A percentile compares a stretch with the other conserved stretches of the same genome.
Conservation (phyloP, 2,329 filamentous ascomycete genomes). For the Diaporthe sp. region DNA sequence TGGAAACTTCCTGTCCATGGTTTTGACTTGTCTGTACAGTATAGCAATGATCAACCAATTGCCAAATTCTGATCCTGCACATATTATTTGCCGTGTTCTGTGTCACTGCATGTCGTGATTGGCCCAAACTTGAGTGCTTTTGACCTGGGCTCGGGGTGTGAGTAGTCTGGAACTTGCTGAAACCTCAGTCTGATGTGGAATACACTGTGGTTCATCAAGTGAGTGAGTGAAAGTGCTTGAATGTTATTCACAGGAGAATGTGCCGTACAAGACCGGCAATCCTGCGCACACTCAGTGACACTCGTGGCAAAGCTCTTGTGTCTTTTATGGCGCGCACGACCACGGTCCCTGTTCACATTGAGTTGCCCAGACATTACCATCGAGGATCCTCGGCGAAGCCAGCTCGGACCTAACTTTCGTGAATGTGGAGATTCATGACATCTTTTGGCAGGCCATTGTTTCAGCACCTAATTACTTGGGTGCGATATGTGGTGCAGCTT, state of each 20-base stretch:
- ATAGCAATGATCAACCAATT: neutral
- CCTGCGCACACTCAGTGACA: neutral
- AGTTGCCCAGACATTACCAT: neutral
- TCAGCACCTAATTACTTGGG: no score
- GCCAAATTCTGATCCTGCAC: neutral
- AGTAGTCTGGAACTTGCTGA: no score
- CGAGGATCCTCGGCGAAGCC: no score
- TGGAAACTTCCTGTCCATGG: neutral
- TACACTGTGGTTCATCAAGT: no score
- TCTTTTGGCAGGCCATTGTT: no score
- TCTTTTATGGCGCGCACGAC: neutral
- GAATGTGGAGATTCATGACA: no score
- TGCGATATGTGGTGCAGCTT: no score
- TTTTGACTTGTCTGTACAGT: slow-evolving; percentile 1
- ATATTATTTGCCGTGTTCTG: neutral
- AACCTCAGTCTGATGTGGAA: no score
- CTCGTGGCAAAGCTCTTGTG: neutral
- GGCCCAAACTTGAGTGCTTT: no score
- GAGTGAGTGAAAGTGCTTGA: no score
- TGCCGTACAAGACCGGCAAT: neutral
- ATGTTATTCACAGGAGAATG: neutral
- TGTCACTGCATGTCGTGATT: neutral
- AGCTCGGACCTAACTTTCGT: no score
- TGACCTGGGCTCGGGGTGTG: neutral
- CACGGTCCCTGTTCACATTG: neutral